These are phyloP conservation scores for Vigna nakashimae DNA, from an alignment of 306 rosid species.

Conservation along the genomic window DNA sequence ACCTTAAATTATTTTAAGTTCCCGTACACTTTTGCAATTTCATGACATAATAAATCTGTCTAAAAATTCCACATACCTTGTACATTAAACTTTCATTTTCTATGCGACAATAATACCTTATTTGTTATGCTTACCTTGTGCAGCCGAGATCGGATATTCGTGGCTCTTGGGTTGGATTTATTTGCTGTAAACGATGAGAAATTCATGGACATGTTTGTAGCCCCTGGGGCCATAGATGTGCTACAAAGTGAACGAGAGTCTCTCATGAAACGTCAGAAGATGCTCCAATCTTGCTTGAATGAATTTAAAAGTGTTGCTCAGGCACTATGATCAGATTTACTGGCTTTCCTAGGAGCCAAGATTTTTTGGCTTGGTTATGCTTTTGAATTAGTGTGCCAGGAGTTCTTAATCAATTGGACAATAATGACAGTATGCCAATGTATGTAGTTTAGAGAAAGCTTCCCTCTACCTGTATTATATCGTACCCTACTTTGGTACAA, in stretches of 20 bases:
- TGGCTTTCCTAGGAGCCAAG: slow-evolving; percentile 25
- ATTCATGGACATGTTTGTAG: slow-evolving; percentile 96
- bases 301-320: slow-evolving; percentile 83
- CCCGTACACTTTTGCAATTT: slow-evolving; percentile 7
- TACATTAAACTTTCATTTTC: background rate
- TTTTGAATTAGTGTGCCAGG: slow-evolving; percentile 9
- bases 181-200: slow-evolving; percentile 93
- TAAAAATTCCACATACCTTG: background rate
- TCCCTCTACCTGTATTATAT: slow-evolving; percentile 12
- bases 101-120: background rate
- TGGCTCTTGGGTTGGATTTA: slow-evolving; percentile 86
- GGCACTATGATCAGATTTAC: slow-evolving; percentile 58
- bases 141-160: slow-evolving; percentile 83
- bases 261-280: slow-evolving; percentile 85
- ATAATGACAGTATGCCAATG: slow-evolving; percentile 30
- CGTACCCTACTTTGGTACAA: background rate
- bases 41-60: slow-evolving; percentile 8
- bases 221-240: slow-evolving; percentile 84
- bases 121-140: slow-evolving; percentile 39
- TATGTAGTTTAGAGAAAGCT: slow-evolving; percentile 32
- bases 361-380: slow-evolving; percentile 1
- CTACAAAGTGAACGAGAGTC: slow-evolving; percentile 73
- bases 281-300: slow-evolving; percentile 82
- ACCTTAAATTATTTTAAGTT: background rate
- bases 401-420: slow-evolving; percentile 26